Base-by-base conservation (phyloP, 2,329 filamentous ascomycete genomes). In the Lachnellula hyalina region DNA sequence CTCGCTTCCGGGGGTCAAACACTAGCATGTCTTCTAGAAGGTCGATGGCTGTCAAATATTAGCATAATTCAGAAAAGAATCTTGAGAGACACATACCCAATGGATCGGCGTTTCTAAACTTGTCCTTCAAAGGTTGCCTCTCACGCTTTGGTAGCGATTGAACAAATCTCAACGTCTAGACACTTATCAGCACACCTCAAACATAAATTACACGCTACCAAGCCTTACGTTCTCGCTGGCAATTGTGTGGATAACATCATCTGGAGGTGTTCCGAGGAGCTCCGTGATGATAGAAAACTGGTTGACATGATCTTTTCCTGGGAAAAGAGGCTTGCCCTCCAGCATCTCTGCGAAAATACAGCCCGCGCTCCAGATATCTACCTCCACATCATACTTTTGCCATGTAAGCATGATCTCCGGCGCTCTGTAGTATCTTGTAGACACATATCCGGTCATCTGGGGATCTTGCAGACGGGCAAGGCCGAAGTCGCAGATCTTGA, bases 341-440 rank as follows among this genome's bases (percentile, higher is more conserved):
- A 99, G 82, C 94, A 99, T 99, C 76, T 99, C 94, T 42, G 94
- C 94, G 67, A 99, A 97, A 71, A 99, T 99, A 75, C 94, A 99
- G 58, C 94, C 94, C 17, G 93, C 93, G 71, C 94, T 97, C 94
- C 94, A 99, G 71, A 99, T 96, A 72, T 99, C 94, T 55, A 99
- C 94, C 76, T 97, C 94, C 47, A 97, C 86, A 66, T 99, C 94
- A 75, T 99, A 99, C 77, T 99, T 99, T 79, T 99, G 94, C 94
- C 94, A 99, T 62, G 94, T 97, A 71, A 99, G 90, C 94, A 99
- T 99, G 71, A 99, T 99, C 75, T 99, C 94, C 17, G 94, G 94
- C 8, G 94, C 94, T 68, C 94, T 86, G 81, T 99, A 99, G 80
- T 99, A 99, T 79, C 94, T 82, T 59, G 94, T 99, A 47, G 94